Percentiles rank a stretch among this genome's conserved stretches.
These are phyloP conservation scores for Ramularia endophylla DNA, from an alignment of 2,329 filamentous ascomycete species.

Conservation along the genomic window DNA sequence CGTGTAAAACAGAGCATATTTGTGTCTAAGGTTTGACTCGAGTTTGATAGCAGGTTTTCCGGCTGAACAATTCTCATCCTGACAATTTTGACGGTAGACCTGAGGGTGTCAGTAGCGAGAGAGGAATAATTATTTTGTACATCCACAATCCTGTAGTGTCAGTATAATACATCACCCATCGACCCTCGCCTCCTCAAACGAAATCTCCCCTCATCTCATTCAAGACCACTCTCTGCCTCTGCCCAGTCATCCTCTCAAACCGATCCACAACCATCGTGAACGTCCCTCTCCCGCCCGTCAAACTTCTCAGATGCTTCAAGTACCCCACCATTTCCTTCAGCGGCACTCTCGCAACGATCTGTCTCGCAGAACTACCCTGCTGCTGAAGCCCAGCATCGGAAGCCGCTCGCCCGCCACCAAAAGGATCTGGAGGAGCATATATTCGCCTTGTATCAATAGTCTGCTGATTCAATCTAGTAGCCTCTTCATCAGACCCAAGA, in stretches of 20 bases:
- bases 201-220: conserved; percentile 30
- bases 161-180: background rate
- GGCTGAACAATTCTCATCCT: background rate
- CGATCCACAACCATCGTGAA: conserved; percentile 70
- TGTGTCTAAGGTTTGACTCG: too few species aligned
- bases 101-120: background rate
- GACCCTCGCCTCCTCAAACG: conserved; percentile 6
- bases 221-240: conserved; percentile 54
- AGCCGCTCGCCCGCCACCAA: conserved; percentile 35
- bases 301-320: conserved; percentile 76
- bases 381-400: conserved; percentile 7
- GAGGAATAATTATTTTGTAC: background rate
- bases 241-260: conserved; percentile 61
- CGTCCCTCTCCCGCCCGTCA: conserved; percentile 78
- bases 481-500: conserved; percentile 42
- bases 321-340: conserved; percentile 97
- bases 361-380: conserved; percentile 34
- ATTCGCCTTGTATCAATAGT: conserved; percentile 66
- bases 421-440: conserved; percentile 85
- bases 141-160: background rate
- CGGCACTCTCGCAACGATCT: conserved; percentile 80
- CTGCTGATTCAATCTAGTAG: conserved; percentile 23
- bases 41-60: background rate
- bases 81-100: background rate
- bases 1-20: too few species aligned